Evolutionary conservation across 1,139 yeast species (phyloP), one percentile per base, ranked within the genome.

Genomic region (Pichia sp.): DNA sequence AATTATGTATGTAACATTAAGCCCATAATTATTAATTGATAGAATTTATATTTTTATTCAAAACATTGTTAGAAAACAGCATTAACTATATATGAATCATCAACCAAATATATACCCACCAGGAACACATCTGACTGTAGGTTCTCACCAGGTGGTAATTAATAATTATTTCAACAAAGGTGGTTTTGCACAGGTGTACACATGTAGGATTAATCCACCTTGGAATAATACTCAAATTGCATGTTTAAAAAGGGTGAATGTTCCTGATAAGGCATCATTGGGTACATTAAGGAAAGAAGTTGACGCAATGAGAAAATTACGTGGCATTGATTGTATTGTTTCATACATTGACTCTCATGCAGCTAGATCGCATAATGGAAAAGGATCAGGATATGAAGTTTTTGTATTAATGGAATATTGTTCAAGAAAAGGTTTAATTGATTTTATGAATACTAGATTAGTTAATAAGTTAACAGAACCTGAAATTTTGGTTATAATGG

Each of bases 291-390:
- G 94, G 45, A 86, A 82, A 50, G 95, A 85, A 60, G 94, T 85
- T 6, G 92, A 82, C 54, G 87, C 87, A 11, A 85, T 85, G 95
- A 70, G 89, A 62, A 73, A 94, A 40, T 70, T 92, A 44, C 70
- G 81, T 46, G 95, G 94, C 2, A 78, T 84, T 53, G 76, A 78
- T 26, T 82, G 85, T 57, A 81, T 92, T 52, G 97, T 94, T 11
- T 78, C 84, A 26, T 94, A 92, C 61, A 86, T 85, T 51, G 98
- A 94, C 65, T 87, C 96, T 3, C 96, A 92, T 67, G 98, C 98
- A 4, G 79, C 95, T n/a, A 70, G 96, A 54, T 64, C 69, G 50
- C 59, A 64, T 16, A 57, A 58, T 39, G 64, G 67, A 31, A 57
- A 57, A 32, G 63, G 67, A 34, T 66, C 63, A 37, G 67, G 67